Evolutionary conservation across 31 red algal species (phyloP).

Genomic region (Asparagopsis taxiformis): DNA sequence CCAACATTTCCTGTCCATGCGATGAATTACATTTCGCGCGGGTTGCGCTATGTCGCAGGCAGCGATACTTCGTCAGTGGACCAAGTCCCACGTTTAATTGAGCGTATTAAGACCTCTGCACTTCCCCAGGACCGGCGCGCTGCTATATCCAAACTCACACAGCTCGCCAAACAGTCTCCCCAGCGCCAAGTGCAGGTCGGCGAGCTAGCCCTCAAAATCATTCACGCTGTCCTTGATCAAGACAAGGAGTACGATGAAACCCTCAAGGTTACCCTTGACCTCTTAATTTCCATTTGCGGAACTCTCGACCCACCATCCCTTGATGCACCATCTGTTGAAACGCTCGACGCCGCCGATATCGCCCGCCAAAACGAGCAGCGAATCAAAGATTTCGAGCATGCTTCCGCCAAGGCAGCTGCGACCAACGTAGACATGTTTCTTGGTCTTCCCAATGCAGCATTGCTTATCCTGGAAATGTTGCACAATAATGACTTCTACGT

Average conservation of each 20-base stretch:
- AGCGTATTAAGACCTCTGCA: slow-evolving; percentile 77
- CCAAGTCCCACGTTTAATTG: slow-evolving; percentile 73
- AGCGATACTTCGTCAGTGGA: slow-evolving; percentile 48
- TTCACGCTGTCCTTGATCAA: slow-evolving; percentile 93
- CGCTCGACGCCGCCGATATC: background rate
- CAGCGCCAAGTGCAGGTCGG: slow-evolving; percentile 65
- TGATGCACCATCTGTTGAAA: background rate
- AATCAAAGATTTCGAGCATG: slow-evolving; percentile 14
- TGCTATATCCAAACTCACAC: slow-evolving; percentile 64
- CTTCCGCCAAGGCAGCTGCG: slow-evolving; percentile 19
- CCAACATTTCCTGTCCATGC: background rate
- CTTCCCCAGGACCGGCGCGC: slow-evolving; percentile 86
- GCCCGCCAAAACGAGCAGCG: background rate
- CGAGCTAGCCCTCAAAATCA: slow-evolving; percentile 52
- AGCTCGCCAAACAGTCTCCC: slow-evolving; percentile 52
- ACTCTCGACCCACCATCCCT: slow-evolving; percentile 43
- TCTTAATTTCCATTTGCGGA: slow-evolving; percentile 75
- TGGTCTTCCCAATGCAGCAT: slow-evolving; percentile 40
- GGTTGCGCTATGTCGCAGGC: slow-evolving; percentile 91
- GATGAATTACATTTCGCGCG: slow-evolving; percentile 93
- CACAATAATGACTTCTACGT: slow-evolving; percentile 84
- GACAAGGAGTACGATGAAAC: slow-evolving; percentile 84
- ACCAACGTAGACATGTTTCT: slow-evolving; percentile 58
- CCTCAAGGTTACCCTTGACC: slow-evolving; percentile 65
- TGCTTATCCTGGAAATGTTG: slow-evolving; percentile 71